Conservation (phyloP, 768 basidiomycete genomes). For the Phaeolepiota aurea region DNA sequence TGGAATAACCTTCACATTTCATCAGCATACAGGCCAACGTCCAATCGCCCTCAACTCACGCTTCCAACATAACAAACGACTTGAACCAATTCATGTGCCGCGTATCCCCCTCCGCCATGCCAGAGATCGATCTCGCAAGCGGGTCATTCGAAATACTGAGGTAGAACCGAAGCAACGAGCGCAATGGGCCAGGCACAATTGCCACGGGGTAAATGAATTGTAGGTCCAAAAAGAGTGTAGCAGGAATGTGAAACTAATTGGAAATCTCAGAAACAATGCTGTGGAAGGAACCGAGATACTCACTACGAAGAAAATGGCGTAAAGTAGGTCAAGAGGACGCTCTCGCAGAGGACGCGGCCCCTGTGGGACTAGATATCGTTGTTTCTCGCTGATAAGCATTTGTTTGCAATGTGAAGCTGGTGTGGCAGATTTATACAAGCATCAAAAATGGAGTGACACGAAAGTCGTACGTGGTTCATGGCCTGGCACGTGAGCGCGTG, state of each 20-base stretch:
- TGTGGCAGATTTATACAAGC: too few relatives aligned
- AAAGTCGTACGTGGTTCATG: too few relatives aligned
- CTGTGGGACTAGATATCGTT: not conserved
- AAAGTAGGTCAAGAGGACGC: constrained; percentile 59
- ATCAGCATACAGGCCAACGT: not conserved
- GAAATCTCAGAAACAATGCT: not conserved
- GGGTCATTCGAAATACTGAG: constrained; percentile 58
- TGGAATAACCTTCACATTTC: constrained; percentile 53
- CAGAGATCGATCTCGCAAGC: constrained; percentile 44
- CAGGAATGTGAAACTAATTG: constrained; percentile 50
- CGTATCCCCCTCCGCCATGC: constrained; percentile 22
- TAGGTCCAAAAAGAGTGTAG: constrained; percentile 62
- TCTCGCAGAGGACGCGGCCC: constrained; percentile 30
- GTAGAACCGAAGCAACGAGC: constrained; percentile 40
- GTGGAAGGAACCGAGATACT: constrained; percentile 9
- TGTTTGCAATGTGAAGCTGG: too few relatives aligned
- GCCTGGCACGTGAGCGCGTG: too few relatives aligned
- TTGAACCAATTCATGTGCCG: constrained; percentile 51
- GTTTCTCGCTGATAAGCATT: too few relatives aligned
- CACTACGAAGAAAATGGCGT: constrained; percentile 66
- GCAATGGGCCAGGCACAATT: constrained; percentile 39
- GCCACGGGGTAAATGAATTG: constrained; percentile 55
- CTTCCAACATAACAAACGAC: constrained; percentile 53
- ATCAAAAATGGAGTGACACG: too few relatives aligned
- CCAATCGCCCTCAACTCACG: constrained; percentile 26